Percentiles rank a stretch among this genome's conserved stretches.
Conservation (phyloP, 148 eudicot genomes). For the Nepenthes mirabilis region DNA sequence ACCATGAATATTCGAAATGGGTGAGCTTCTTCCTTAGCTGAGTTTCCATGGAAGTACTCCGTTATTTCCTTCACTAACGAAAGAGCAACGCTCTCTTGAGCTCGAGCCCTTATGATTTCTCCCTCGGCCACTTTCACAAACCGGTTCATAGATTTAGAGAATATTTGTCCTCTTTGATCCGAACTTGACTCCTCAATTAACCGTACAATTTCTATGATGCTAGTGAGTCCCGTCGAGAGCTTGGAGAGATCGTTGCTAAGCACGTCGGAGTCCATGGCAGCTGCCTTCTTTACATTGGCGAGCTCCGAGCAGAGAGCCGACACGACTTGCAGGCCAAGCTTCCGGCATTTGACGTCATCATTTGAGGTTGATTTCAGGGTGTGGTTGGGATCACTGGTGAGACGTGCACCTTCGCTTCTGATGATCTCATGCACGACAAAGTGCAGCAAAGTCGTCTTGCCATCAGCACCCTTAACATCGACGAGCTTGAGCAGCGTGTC, state of each 20-base stretch:
- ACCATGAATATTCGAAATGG: conserved; percentile 51
- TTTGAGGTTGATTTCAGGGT: neutral
- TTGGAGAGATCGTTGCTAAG: conserved; percentile 32
- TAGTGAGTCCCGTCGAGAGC: conserved; percentile 29
- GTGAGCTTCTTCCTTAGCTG: conserved; percentile 52
- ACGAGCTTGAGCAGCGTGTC: conserved; percentile 25
- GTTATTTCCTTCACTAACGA: conserved; percentile 38
- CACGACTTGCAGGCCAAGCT: conserved; percentile 14
- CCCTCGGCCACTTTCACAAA: conserved; percentile 27
- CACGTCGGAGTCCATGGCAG: conserved; percentile 57
- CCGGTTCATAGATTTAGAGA: conserved; percentile 24
- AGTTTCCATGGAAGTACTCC: conserved; percentile 39
- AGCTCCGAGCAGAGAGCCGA: conserved; percentile 9
- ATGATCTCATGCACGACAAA: conserved; percentile 26
- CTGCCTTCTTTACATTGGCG: conserved; percentile 49
- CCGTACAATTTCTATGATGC: conserved; percentile 35
- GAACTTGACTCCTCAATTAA: conserved; percentile 13
- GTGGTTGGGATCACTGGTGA: neutral
- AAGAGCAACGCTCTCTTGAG: conserved; percentile 36
- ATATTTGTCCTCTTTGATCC: conserved; percentile 1
- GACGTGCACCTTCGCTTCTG: conserved; percentile 20
- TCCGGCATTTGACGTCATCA: conserved; percentile 6
- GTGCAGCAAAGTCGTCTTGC: conserved; percentile 22
- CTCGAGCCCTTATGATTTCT: conserved; percentile 24
- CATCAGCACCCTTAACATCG: conserved; percentile 22